phyloP scores from a whole-genome alignment of 441 rosid species.

The Capsella rubella region DNA sequence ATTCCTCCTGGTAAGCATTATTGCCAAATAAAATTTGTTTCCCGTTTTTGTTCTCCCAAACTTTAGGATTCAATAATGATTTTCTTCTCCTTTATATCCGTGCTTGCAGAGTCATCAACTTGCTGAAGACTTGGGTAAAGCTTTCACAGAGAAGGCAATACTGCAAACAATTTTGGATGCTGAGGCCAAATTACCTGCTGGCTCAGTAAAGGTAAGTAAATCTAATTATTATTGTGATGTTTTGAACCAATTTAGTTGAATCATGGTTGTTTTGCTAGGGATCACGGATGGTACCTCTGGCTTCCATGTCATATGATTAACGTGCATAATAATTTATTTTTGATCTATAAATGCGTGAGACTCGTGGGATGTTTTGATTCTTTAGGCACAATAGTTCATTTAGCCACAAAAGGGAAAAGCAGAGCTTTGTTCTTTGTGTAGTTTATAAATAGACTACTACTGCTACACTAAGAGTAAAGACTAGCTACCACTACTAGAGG shows the following conservation, averaged over 20 bases:
- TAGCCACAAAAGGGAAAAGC: not conserved
- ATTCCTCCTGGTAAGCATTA: conserved; percentile 57
- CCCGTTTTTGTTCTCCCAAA: not conserved
- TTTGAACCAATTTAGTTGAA: not conserved
- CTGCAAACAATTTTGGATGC: conserved; percentile 66
- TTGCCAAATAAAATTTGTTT: not conserved
- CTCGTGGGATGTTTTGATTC: not conserved
- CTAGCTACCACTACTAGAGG: not conserved
- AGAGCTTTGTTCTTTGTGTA: conserved; percentile 16
- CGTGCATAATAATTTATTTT: not conserved
- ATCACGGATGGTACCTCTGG: not conserved
- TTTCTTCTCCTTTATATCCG: conserved; percentile 1
- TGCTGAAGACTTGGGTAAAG: conserved; percentile 90
- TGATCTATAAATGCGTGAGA: not conserved
- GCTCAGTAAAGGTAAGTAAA: conserved; percentile 68
- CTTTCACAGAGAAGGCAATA: conserved; percentile 79
- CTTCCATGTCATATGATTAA: conserved; percentile 7
- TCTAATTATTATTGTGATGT: not conserved
- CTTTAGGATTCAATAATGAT: not conserved
- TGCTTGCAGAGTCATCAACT: conserved; percentile 73
- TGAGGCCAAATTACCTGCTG: conserved; percentile 58
- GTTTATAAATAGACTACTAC: conserved; percentile 17
- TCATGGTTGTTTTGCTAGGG: conserved; percentile 1
- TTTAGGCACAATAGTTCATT: not conserved
- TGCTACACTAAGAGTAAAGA: not conserved